Evolutionary conservation across 2,329 filamentous ascomycete species (phyloP).

Genomic region (Elsinoe ampelina): DNA sequence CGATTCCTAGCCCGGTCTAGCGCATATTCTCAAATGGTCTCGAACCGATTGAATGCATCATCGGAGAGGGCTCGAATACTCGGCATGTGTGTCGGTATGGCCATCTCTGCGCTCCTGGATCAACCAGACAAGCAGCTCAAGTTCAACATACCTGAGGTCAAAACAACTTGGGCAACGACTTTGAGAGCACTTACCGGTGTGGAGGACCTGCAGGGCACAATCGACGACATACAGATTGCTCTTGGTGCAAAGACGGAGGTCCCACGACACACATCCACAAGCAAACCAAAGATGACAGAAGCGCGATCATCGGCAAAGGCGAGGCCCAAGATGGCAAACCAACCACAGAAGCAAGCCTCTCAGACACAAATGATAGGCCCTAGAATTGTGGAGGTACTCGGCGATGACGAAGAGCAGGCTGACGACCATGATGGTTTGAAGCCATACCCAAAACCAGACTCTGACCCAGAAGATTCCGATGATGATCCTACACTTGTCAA

Average conservation of each 20-base stretch:
- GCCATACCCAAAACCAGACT: constrained; percentile 76
- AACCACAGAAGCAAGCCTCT: constrained; percentile 12
- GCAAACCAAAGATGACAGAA: neutral
- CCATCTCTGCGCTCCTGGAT: constrained; percentile 56
- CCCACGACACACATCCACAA: neutral
- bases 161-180: constrained; percentile 62
- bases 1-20: constrained; percentile 61
- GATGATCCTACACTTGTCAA: constrained; percentile 83
- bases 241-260: neutral
- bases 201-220: constrained; percentile 53
- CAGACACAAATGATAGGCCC: constrained; percentile 25
- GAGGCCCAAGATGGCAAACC: neutral
- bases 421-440: constrained; percentile 36
- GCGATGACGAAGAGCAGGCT: constrained; percentile 49
- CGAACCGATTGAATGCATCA: constrained; percentile 71
- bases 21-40: constrained; percentile 66
- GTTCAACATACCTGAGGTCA: constrained; percentile 74
- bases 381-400: constrained; percentile 25
- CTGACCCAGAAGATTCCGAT: constrained; percentile 82
- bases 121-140: constrained; percentile 61
- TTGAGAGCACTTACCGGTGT: constrained; percentile 59
- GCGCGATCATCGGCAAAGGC: neutral
- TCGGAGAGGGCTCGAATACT: constrained; percentile 69
- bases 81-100: constrained; percentile 79
- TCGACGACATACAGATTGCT: constrained; percentile 38